Evolutionary conservation across 2,329 filamentous ascomycete species (phyloP).

Genomic region (Proliferodiscus dingleyae): DNA sequence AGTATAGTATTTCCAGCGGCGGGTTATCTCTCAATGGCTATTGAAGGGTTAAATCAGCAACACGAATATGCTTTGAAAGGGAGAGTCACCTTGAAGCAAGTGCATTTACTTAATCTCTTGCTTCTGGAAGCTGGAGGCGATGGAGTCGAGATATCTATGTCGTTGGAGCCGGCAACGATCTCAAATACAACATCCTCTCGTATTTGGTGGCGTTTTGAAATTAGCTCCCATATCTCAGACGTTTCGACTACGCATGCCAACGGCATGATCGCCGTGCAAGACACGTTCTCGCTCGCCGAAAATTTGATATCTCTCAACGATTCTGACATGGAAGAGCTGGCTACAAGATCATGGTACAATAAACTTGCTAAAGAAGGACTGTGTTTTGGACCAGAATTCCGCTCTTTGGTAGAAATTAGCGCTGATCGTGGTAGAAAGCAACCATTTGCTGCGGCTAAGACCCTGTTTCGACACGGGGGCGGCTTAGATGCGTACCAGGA

Average conservation of each 20-base stretch:
- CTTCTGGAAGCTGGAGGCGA: slow-evolving; percentile 2
- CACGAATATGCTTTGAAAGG: neutral
- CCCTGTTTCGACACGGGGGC: slow-evolving; percentile 7
- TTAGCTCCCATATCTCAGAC: neutral
- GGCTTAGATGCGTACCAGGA: neutral
- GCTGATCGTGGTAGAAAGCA: slow-evolving; percentile 10
- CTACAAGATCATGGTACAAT: slow-evolving; percentile 29
- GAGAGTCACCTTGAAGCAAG: slow-evolving; percentile 1
- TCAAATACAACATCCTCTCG: slow-evolving; percentile 5
- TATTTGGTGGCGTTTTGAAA: slow-evolving; percentile 15
- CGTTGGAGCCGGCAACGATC: slow-evolving; percentile 4
- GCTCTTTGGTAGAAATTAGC: slow-evolving; percentile 29
- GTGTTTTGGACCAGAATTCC: slow-evolving; percentile 37
- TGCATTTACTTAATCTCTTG: slow-evolving; percentile 6
- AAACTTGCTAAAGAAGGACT: slow-evolving; percentile 35
- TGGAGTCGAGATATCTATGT: slow-evolving; percentile 10
- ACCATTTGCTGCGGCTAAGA: slow-evolving; percentile 3
- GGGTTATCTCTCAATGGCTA: slow-evolving; percentile 42
- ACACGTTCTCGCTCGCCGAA: neutral
- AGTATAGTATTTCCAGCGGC: slow-evolving; percentile 43
- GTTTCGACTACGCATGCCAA: slow-evolving; percentile 9
- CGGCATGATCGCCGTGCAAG: slow-evolving; percentile 5
- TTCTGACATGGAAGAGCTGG: slow-evolving; percentile 3
- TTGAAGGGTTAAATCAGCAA: slow-evolving; percentile 37
- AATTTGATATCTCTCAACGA: neutral